Base-by-base conservation (phyloP, 495 filamentous ascomycete species). In the Hypoxylon trugodes region DNA sequence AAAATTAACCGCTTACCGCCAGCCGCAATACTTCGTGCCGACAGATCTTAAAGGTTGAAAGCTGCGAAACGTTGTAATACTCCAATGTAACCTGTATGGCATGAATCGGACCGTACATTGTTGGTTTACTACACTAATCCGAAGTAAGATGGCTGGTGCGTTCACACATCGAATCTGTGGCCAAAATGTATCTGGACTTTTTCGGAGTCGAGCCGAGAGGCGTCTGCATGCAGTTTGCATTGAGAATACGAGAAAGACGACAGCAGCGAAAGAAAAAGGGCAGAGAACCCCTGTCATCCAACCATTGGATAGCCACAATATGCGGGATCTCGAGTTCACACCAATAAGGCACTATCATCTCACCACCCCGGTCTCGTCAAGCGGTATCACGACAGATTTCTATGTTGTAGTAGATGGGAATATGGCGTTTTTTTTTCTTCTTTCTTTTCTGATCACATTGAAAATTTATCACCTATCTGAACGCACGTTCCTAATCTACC, bases 161-260 rank as follows among this genome's bases (percentile, higher is more conserved):
- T 40, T 36, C 30, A 25, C 21, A 40, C 28, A 19, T 16, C 25
- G 2, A n/a, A 35, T 26, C n/a, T 45, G 28, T 35, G 38, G 18
- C 45, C 32, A 46, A 35, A 30, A 42, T 2, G 12, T 51, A 50
- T 25, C 19, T 18, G 19, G 25, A 45, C 56, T 18, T 51, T 28
- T 16, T 37, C 56, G 56, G 42, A 35, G 42, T 48, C 25, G n/a
- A 54, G 4, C 49, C 50, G 49, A 60, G 41, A 18, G 21, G 13
- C 24, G 62, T 53, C 32, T 50, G 40, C 26, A 61, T 61, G 63
- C 63, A 57, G 56, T 35, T 50, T 61, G 57, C 46, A 45, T 12
- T 15, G 19, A 37, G 51, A 66, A 61, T 66, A 66, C 63, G 63
- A 66, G 63, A 58, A 66, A 57, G 25, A 18, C 36, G 19, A 38